A percentile compares a stretch with the other conserved stretches of the same genome.
These are phyloP conservation scores for Paramecium sonneborni DNA, from an alignment of 73 alveolate genomes.

Conservation along the genomic window DNA sequence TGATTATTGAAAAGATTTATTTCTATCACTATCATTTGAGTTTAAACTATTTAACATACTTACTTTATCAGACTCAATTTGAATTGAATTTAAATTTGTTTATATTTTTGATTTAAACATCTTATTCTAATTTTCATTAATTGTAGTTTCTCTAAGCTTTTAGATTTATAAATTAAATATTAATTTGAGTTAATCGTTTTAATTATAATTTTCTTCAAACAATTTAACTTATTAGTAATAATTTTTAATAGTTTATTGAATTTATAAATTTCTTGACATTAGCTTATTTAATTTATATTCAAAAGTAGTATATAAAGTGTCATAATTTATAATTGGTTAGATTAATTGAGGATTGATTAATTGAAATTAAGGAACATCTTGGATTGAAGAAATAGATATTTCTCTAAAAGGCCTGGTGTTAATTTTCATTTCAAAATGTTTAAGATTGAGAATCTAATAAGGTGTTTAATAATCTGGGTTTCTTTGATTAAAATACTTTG, in stretches of 20 bases:
- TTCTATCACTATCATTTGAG: not conserved
- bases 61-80: not conserved
- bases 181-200: not conserved
- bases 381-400: not conserved
- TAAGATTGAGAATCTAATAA: not conserved
- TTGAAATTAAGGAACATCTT: conserved; percentile 10
- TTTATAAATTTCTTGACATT: conserved; percentile 7
- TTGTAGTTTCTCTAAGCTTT: not conserved
- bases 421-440: not conserved
- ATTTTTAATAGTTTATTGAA: not conserved
- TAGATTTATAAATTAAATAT: not conserved
- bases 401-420: not conserved
- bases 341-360: not conserved
- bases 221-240: not conserved
- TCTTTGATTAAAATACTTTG: not conserved
- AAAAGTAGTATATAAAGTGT: not conserved
- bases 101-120: not conserved
- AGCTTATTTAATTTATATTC: not conserved
- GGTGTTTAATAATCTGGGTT: not conserved
- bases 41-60: not conserved
- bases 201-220: not conserved
- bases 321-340: conserved; percentile 1
- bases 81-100: not conserved
- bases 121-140: not conserved
- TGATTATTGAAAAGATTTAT: not conserved